Conservation (phyloP, 495 filamentous ascomycete genomes). For the Cryomyces minteri region DNA sequence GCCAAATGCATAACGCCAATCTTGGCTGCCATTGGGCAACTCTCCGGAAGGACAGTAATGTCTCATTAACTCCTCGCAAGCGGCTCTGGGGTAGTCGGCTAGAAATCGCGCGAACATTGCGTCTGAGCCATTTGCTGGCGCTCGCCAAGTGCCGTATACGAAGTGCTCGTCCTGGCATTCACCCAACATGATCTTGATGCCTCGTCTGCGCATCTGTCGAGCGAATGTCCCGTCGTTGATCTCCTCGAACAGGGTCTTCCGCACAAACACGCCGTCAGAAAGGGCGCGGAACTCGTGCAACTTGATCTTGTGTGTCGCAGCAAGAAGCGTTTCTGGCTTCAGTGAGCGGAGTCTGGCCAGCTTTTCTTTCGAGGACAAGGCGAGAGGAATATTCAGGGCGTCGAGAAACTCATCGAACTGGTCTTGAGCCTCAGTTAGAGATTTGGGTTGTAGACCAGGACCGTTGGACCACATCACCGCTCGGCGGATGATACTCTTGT, state of each 20-base stretch:
- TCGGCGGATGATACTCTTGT: slow-evolving; percentile 24
- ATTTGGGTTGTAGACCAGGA: slow-evolving; percentile 34
- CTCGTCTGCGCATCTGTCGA: slow-evolving; percentile 20
- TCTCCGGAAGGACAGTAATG: slow-evolving; percentile 26
- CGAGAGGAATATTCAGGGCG: slow-evolving; percentile 25
- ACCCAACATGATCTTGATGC: slow-evolving; percentile 32
- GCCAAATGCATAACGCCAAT: slow-evolving; percentile 35
- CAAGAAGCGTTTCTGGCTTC: slow-evolving; percentile 21
- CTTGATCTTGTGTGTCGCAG: slow-evolving; percentile 20
- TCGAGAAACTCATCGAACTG: slow-evolving; percentile 38
- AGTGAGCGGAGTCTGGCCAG: slow-evolving; percentile 26
- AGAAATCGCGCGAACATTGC: slow-evolving; percentile 27
- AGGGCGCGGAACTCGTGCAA: slow-evolving; percentile 35
- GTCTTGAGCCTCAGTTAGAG: slow-evolving; percentile 25
- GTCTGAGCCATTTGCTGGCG: slow-evolving; percentile 14
- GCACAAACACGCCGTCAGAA: slow-evolving; percentile 31
- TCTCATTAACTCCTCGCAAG: slow-evolving; percentile 23
- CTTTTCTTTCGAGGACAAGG: slow-evolving; percentile 24
- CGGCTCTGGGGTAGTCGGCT: slow-evolving; percentile 30
- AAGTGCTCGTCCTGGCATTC: slow-evolving; percentile 36
- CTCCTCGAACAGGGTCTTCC: slow-evolving; percentile 22
- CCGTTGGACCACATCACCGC: slow-evolving; percentile 37
- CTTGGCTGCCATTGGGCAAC: slow-evolving; percentile 19
- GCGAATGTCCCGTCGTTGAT: slow-evolving; percentile 33
- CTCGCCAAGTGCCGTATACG: slow-evolving; percentile 27